Percentiles rank a stretch among this genome's conserved stretches.
Evolutionary conservation across 192 early-diverging fungal genomes (phyloP).

Genomic region (Gigaspora rosea): DNA sequence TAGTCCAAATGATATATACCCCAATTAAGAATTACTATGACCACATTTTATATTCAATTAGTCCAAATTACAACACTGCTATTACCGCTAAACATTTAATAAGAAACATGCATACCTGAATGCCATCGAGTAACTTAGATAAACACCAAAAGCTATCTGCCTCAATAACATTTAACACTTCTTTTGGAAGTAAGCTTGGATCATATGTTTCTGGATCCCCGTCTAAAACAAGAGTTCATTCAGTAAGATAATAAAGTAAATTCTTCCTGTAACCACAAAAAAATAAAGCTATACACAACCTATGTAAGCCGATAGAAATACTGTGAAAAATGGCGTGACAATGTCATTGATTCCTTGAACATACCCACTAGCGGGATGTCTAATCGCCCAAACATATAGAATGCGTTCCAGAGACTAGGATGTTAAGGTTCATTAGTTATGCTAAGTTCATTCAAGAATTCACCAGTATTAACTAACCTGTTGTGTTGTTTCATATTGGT

Average conservation of each 20-base stretch:
- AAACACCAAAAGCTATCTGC: slow-evolving; percentile 98
- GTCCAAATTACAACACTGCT: too few relatives aligned
- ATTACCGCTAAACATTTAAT: too few relatives aligned
- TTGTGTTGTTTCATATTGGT: slow-evolving; percentile 80
- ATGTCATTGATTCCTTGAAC: slow-evolving; percentile 99
- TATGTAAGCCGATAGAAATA: slow-evolving; percentile 78
- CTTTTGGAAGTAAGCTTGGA: slow-evolving; percentile 48
- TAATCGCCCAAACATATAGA: slow-evolving; percentile 95
- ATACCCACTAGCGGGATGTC: slow-evolving; percentile 98
- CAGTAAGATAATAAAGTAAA: not conserved
- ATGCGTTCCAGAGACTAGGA: slow-evolving; percentile 83
- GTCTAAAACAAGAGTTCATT: slow-evolving; percentile 36
- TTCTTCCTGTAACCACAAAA: not conserved
- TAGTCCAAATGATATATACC: too few relatives aligned
- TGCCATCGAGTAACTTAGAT: slow-evolving; percentile 92
- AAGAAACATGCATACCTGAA: slow-evolving; percentile 62
- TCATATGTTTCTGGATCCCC: slow-evolving; percentile 60
- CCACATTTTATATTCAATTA: too few relatives aligned
- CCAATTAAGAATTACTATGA: too few relatives aligned
- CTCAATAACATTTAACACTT: slow-evolving; percentile 73
- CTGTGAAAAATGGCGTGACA: slow-evolving; percentile 93
- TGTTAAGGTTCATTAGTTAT: not conserved
- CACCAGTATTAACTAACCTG: slow-evolving; percentile 49
- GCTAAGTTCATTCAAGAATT: not conserved
- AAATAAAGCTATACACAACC: slow-evolving; percentile 40